phyloP scores from a whole-genome alignment of 371 early-diverging fungal genomes.

The Mucor plumbeus region DNA sequence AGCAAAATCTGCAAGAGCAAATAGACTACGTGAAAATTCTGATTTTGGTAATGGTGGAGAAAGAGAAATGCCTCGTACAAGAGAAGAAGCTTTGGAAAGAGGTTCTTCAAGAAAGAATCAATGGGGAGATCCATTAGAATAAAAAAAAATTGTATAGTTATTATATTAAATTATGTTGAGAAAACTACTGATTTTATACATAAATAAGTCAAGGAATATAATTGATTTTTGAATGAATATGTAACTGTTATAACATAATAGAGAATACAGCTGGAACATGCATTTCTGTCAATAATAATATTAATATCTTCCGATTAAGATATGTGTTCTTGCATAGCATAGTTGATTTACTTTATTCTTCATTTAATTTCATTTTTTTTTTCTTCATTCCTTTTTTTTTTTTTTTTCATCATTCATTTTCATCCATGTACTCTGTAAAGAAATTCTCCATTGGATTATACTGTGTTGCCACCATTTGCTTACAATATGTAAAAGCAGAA shows the following conservation, averaged over 20 bases:
- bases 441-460: constrained; percentile 4
- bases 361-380: not conserved
- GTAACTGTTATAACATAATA: not conserved
- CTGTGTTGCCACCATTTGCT: not conserved
- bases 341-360: not conserved
- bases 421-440: constrained; percentile 17
- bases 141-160: constrained; percentile 4
- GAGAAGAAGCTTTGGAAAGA: constrained; percentile 45
- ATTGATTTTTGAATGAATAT: not conserved
- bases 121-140: constrained; percentile 47
- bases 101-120: constrained; percentile 33
- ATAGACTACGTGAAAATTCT: constrained; percentile 30
- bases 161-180: not conserved
- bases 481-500: constrained; percentile 3
- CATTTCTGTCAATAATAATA: not conserved
- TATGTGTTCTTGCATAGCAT: constrained; percentile 12
- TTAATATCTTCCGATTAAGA: constrained; percentile 15
- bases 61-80: constrained; percentile 48
- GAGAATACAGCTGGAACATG: constrained; percentile 8
- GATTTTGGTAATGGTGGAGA: constrained; percentile 32
- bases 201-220: too few species aligned
- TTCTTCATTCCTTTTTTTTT: not conserved
- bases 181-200: too few species aligned
- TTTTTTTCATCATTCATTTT: not conserved
- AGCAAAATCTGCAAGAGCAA: constrained; percentile 28